Evolutionary conservation across 2,329 filamentous ascomycete genomes (phyloP).

Genomic region (Neopestalotiopsis sp.): DNA sequence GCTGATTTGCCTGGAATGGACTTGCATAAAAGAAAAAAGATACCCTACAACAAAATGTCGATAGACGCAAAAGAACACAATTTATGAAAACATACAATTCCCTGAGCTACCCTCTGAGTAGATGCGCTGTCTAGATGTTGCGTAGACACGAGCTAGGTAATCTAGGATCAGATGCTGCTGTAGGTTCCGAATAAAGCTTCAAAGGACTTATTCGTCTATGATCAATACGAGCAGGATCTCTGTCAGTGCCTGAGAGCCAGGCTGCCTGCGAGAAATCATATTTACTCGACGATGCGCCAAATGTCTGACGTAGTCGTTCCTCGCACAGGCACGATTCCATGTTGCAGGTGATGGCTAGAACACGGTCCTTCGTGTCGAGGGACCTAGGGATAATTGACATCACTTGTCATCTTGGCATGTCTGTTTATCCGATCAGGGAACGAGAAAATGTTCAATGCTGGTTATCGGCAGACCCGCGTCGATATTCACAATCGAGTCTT

Average conservation of each 20-base stretch:
- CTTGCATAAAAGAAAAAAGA: slow-evolving; percentile 3
- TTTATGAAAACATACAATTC: not conserved
- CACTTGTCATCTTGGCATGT: too few relatives aligned
- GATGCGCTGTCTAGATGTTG: not conserved
- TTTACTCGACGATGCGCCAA: not conserved
- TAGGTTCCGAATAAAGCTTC: not conserved
- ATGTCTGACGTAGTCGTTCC: not conserved
- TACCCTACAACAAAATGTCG: not conserved
- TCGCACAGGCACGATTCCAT: not conserved
- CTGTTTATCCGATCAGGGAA: too few relatives aligned
- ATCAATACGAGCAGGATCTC: not conserved
- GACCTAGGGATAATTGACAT: not conserved
- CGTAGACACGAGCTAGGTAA: not conserved
- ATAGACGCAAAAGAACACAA: not conserved
- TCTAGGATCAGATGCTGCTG: not conserved
- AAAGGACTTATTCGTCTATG: not conserved
- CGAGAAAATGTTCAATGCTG: too few relatives aligned
- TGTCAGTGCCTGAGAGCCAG: not conserved
- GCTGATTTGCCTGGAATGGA: not conserved
- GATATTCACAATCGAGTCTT: too few relatives aligned
- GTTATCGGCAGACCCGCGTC: too few relatives aligned
- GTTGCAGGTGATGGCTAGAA: not conserved
- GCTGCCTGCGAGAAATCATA: not conserved
- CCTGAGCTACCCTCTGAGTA: not conserved
- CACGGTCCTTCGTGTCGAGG: not conserved